Evolutionary conservation across 1,139 yeast genomes (phyloP), one percentile per base, ranked within the genome.

Genomic region (Debaryomycetaceae sp.): DNA sequence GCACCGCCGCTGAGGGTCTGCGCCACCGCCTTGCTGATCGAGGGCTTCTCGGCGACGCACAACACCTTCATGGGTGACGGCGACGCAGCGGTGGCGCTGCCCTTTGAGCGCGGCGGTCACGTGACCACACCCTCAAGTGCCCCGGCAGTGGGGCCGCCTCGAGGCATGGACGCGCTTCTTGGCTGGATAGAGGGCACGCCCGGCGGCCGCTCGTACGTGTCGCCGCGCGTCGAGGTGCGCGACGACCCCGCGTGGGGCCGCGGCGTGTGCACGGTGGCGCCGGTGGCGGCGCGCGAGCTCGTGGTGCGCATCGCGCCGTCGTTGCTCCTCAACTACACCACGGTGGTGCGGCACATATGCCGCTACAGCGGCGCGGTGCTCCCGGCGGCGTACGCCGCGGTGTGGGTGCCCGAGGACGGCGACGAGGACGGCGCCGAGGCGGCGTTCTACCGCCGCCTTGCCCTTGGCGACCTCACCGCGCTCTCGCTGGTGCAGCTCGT

Each of bases 41-140:
- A 84, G 34, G 95, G 95, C 58, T 93, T 93, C 59, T 93, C 99
- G 2, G 99, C 98, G 37, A 93, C 96, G 58, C 97, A 91, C 34
- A 93, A 72, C 5, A 93, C 75, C 49, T 65, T 78, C 88, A 83
- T 81, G 25, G 32, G n/a, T n/a, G n/a, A n/a, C n/a, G n/a, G n/a
- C n/a, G n/a, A n/a, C n/a, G n/a, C n/a, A n/a, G n/a, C n/a, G n/a
- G n/a, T n/a, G n/a, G n/a, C n/a, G n/a, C n/a, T n/a, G n/a, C n/a
- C n/a, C n/a, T n/a, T n/a, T n/a, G n/a, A n/a, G n/a, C n/a, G n/a
- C n/a, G n/a, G n/a, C n/a, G n/a, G n/a, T n/a, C n/a, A n/a, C n/a
- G n/a, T n/a, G n/a, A n/a, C n/a, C n/a, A n/a, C n/a, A n/a, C n/a
- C n/a, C n/a, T n/a, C n/a, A n/a, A n/a, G n/a, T n/a, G n/a, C n/a